Conservation (phyloP, 2,329 filamentous ascomycete species). For the Pseudogymnoascus sp. region DNA sequence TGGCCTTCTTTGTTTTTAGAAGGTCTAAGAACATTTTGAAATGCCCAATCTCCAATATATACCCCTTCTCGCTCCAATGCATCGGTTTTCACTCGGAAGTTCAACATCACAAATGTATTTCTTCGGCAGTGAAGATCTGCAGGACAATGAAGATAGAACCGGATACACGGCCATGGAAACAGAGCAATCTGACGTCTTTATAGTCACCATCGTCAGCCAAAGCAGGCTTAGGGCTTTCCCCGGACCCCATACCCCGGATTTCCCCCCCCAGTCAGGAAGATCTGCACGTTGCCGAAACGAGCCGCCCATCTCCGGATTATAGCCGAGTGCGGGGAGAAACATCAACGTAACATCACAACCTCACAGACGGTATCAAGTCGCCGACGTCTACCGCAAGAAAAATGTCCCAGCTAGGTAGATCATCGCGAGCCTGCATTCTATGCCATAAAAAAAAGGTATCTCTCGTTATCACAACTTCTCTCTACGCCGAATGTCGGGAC, state of each 20-base stretch:
- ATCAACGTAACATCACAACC: neutral
- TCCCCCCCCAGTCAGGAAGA: neutral
- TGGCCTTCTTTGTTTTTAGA: neutral
- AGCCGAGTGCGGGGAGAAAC: conserved; percentile 9
- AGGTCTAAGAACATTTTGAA: neutral
- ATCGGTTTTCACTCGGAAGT: neutral
- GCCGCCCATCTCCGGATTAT: conserved; percentile 9
- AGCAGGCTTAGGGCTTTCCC: neutral
- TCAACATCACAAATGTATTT: neutral
- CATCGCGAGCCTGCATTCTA: neutral
- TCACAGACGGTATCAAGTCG: neutral
- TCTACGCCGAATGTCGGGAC: neutral
- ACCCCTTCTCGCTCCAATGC: conserved; percentile 7
- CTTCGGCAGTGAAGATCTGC: neutral
- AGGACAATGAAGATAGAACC: neutral
- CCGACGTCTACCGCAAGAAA: neutral
- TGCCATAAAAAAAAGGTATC: conserved; percentile 10
- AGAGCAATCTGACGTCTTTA: neutral
- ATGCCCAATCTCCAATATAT: conserved; percentile 8
- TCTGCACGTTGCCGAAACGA: neutral
- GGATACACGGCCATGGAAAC: neutral
- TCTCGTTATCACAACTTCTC: neutral
- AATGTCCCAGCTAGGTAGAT: conserved; percentile 2
- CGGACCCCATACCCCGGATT: neutral
- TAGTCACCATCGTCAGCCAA: neutral